Conservation (phyloP, 2,329 filamentous ascomycete species). For the Cercospora janseana region DNA sequence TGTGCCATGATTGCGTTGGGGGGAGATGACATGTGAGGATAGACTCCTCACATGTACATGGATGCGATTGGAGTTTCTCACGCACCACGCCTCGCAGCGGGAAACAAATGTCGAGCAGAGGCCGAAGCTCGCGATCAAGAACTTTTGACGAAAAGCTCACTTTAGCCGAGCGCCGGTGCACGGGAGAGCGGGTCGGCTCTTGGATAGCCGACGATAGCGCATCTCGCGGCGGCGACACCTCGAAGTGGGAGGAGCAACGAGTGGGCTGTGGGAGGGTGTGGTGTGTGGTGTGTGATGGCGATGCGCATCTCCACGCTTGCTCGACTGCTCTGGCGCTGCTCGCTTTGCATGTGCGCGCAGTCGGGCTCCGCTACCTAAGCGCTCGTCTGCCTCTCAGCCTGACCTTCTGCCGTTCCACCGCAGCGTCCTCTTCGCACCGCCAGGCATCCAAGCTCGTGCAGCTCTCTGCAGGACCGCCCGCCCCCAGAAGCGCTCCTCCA, state of each 20-base stretch:
- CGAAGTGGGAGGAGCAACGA: constrained; percentile 6
- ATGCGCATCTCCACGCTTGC: too few species aligned
- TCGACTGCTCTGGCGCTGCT: too few species aligned
- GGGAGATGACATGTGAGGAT: background rate
- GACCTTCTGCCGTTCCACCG: constrained; percentile 1
- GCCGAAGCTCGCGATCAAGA: constrained; percentile 8
- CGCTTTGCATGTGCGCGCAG: background rate
- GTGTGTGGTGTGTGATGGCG: background rate
- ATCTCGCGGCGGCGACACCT: constrained; percentile 6
- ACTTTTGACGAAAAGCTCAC: constrained; percentile 10
- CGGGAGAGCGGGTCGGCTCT: constrained; percentile 4
- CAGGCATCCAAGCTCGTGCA: constrained; percentile 11
- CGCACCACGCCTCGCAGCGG: constrained; percentile 1
- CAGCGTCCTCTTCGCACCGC: background rate
- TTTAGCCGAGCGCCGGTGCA: constrained; percentile 4
- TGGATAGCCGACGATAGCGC: constrained; percentile 4
- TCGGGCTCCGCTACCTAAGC: background rate
- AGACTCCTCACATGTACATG: background rate
- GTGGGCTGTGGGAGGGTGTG: constrained; percentile 7
- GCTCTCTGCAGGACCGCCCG: constrained; percentile 11
- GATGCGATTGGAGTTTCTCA: background rate
- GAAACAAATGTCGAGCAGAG: background rate
- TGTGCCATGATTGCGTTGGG: constrained; percentile 5
- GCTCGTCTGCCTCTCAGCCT: background rate
- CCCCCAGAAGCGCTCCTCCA: background rate